Evolutionary conservation across 305 asterid genomes (phyloP), one percentile per base, ranked within the genome.

Genomic region (Caryopteris hybrid): DNA sequence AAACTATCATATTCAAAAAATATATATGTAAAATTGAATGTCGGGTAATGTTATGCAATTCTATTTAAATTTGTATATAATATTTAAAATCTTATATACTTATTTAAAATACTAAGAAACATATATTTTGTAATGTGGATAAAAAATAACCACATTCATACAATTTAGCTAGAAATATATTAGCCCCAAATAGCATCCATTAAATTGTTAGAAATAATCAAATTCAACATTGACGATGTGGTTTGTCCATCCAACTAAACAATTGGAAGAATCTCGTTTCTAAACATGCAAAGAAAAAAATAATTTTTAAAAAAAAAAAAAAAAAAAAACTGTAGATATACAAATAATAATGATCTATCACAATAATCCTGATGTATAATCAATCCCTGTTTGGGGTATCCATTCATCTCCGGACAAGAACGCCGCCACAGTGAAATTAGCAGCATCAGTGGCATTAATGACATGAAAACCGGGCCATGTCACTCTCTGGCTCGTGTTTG

Each of bases 381-480:
- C 80, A 46, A 81, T 78, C 16, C 95, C 92, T 0, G 90, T 77
- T 9, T 64, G 48, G 0, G 81, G 87, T 63, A 91, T 75, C 97
- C 97, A 91, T 43, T 25, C 68, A 73, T 84, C 83, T 12, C 96
- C 96, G 0, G 25, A 0, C 20, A 87, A 39, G 70, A 92, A 88
- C 22, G 29, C 81, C 0, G 87, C 36, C 0, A 86, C 94, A 0
- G 95, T 89, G 50, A 87, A 85, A 51, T 54, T 61, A 14, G 39
- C 80, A 0, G 88, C 92, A n/a, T 83, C 87, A 1, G 80, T 66
- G 4, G 71, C 75, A 46, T 69, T 72, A 2, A 86, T 79, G 2
- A 76, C 42, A 23, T 46, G 95, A 51, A 79, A 84, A 2, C 95
- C 98, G 3, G 73, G 81, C 98, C 96, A 92, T 3, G 77, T 82